Evolutionary conservation across 1,139 yeast species (phyloP).

Genomic region (Lipomyces yarrowii): DNA sequence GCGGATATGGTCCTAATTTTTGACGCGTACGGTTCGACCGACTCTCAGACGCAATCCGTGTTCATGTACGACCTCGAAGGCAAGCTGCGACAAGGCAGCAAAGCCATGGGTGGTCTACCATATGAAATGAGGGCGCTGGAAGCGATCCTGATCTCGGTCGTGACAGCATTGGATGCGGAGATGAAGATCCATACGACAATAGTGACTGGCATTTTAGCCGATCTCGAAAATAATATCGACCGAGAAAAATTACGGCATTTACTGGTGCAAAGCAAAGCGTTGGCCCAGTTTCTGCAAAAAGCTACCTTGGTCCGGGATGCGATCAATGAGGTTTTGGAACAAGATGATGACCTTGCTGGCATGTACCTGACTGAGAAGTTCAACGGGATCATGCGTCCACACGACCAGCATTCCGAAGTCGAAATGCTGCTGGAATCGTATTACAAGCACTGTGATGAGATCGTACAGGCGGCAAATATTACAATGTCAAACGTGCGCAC

Average conservation of each 20-base stretch:
- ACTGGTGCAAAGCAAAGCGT: conserved; percentile 76
- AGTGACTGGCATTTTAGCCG: conserved; percentile 77
- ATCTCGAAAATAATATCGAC: conserved; percentile 83
- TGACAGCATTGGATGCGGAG: conserved; percentile 83
- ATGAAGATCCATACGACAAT: conserved; percentile 70
- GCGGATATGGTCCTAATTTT: conserved; percentile 80
- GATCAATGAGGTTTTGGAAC: conserved; percentile 79
- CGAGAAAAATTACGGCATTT: conserved; percentile 78
- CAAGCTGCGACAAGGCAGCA: conserved; percentile 57
- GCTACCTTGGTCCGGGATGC: conserved; percentile 81
- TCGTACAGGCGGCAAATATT: conserved; percentile 90
- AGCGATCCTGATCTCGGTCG: conserved; percentile 79
- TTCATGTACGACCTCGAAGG: conserved; percentile 87
- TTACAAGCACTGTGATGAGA: conserved; percentile 93
- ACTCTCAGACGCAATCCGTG: conserved; percentile 66
- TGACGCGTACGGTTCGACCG: conserved; percentile 66
- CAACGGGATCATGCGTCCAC: conserved; percentile 40
- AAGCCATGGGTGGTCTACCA: conserved; percentile 45
- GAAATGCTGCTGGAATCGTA: conserved; percentile 92
- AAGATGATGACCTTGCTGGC: conserved; percentile 83
- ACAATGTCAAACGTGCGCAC: conserved; percentile 82
- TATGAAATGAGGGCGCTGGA: conserved; percentile 92
- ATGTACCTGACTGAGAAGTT: conserved; percentile 68
- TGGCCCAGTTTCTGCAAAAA: conserved; percentile 81
- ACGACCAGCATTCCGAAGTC: conserved; percentile 57